A percentile compares a stretch with the other conserved stretches of the same genome.
Evolutionary conservation across 768 basidiomycete species (phyloP).

Genomic region (Suillus occidentalis): DNA sequence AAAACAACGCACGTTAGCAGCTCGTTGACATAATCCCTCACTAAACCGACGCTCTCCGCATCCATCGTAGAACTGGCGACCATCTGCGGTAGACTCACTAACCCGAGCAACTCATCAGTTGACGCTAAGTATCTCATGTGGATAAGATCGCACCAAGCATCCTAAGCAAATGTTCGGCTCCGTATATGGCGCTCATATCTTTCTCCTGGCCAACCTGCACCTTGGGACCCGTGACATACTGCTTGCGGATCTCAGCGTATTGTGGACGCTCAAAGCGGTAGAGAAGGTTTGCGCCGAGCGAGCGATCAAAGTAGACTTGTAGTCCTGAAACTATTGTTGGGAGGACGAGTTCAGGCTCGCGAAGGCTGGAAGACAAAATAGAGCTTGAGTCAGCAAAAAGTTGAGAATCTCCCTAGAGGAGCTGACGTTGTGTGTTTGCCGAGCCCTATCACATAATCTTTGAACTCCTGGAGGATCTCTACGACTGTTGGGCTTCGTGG

Average conservation of each 20-base stretch:
- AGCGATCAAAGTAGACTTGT: constrained; percentile 90
- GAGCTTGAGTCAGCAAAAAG: neutral
- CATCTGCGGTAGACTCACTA: constrained; percentile 92
- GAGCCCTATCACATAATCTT: constrained; percentile 54
- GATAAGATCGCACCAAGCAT: constrained; percentile 71
- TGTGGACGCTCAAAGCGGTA: constrained; percentile 96
- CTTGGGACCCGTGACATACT: constrained; percentile 70
- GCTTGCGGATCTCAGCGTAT: constrained; percentile 76
- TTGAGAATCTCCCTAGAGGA: constrained; percentile 1
- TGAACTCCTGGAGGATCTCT: constrained; percentile 77
- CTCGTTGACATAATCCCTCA: constrained; percentile 90
- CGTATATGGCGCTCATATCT: constrained; percentile 89
- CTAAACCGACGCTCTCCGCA: constrained; percentile 74
- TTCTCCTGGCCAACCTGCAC: constrained; percentile 69
- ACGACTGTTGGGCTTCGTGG: constrained; percentile 80
- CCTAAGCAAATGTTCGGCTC: constrained; percentile 89
- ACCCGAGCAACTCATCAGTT: constrained; percentile 12
- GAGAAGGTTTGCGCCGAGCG: constrained; percentile 83
- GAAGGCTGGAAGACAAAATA: constrained; percentile 44
- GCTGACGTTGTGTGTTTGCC: constrained; percentile 49
- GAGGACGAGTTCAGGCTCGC: constrained; percentile 67
- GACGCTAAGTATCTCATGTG: neutral
- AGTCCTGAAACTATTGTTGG: constrained; percentile 85
- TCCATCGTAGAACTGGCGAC: constrained; percentile 90
- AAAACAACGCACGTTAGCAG: constrained; percentile 63